Percentiles rank a stretch among this genome's conserved stretches.
These are phyloP conservation scores for Castanea mollissima DNA, from an alignment of 306 rosid species.

Conservation along the genomic window DNA sequence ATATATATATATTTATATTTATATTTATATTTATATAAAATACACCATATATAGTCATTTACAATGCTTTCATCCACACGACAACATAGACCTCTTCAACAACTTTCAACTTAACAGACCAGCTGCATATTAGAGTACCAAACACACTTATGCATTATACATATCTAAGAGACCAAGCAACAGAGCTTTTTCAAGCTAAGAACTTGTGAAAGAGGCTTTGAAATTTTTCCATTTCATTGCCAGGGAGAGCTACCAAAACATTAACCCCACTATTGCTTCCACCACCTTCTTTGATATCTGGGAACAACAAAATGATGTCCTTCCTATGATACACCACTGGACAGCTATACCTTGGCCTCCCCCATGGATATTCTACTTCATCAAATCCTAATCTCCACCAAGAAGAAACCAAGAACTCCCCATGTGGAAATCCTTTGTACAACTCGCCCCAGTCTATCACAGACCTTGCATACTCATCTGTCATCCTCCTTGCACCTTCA, in stretches of 20 bases:
- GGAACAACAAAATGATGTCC: constrained; percentile 62
- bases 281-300: constrained; percentile 34
- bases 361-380: constrained; percentile 82
- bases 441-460: constrained; percentile 70
- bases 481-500: constrained; percentile 60
- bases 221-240: constrained; percentile 50
- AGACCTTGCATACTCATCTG: constrained; percentile 60
- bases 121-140: background rate
- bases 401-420: constrained; percentile 72
- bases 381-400: constrained; percentile 81
- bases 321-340: constrained; percentile 57
- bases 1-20: too few relatives aligned
- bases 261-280: constrained; percentile 37
- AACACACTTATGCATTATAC: background rate
- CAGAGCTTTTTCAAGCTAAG: constrained; percentile 1
- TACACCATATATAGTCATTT: too few relatives aligned
- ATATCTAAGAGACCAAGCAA: background rate
- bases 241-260: constrained; percentile 59
- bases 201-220: constrained; percentile 34
- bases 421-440: constrained; percentile 60
- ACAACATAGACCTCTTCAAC: background rate
- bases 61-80: too few relatives aligned
- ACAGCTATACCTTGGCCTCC: constrained; percentile 69
- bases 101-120: background rate
- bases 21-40: too few relatives aligned